Base-by-base conservation (phyloP, 1,139 yeast species). In the Protomyces macrosporus region DNA sequence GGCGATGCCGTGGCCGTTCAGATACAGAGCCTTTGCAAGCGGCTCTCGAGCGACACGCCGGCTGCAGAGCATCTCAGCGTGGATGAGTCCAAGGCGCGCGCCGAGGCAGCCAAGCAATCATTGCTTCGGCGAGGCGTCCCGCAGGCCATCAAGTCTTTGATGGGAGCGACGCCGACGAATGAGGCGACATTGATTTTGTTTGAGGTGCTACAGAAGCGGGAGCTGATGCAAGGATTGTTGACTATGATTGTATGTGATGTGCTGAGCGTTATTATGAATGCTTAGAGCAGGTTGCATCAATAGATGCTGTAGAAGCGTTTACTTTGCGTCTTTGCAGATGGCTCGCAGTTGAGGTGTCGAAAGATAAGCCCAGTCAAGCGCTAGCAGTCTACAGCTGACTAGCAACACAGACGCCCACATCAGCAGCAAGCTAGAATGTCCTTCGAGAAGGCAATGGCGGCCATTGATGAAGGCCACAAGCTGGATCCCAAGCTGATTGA, bases 111-210 rank as follows among this genome's bases (percentile, higher is more conserved):
- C 7, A 32, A 51, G 14, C 39, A 39, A 16, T 6, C 52, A 12
- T 51, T 58, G 16, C 10, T 58, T 7, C 55, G 45, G 53, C 42
- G 52, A 16, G 62, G 56, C 37, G 53, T 58, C 52, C 62, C 62
- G 2, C 48, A 45, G 12, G 62, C 56, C 6, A 58, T 58, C 32
- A 55, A 55, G 33, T 51, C 53, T 39, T 36, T 58, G 48, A 58
- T 58, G 62, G 62, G 62, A 10, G 52, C 52, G 9, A 40, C 52
- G 10, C 55, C 55, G 10, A 58, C 62, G n/a, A 45, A 52, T n/a
- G 62, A 58, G 30, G 55, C 62, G 16, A 55, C 53, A 16, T 40
- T 39, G 6, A 52, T 58, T 14, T 16, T 58, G 48, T 58, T 58
- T 52, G 62, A 58, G 34, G 56, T 52, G 30, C 45, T 58, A n/a